Evolutionary conservation across 805 yeast genomes (phyloP), one percentile per base, ranked within the genome.

Genomic region (Tetrapisispora pingtungensis): DNA sequence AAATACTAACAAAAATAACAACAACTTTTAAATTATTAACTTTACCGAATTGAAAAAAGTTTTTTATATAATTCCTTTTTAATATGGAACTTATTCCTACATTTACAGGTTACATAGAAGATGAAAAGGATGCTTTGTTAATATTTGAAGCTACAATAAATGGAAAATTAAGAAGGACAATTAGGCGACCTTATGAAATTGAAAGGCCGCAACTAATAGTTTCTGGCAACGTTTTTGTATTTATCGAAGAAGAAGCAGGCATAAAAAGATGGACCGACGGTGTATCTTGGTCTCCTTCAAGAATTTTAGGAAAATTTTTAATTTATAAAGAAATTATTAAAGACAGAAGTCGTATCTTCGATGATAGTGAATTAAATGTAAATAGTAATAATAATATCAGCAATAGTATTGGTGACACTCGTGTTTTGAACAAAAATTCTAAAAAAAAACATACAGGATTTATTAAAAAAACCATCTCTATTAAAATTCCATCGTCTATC

Each of bases 191-290:
- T 0, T 83, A 78, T 48, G 95, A 85, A 53, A 67, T 77, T 17
- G 96, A 88, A 61, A 69, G 95, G 14, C 55, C 71, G 1, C 61
- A 65, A 2, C 67, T 86, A 40, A 86, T 89, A 28, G 68, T 71
- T 43, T 78, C 86, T 14, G 96, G 96, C 0, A 77, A 78, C 51
- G 78, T 87, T 1, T 88, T 88, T 62, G 85, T 89, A 1, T 88
- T 88, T 56, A 75, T 82, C 38, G 96, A 89, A 62, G 85, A 82
- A 52, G 67, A 73, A 10, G 77, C 88, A 0, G 87, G 89, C 1
- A 87, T 89, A 47, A 84, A 84, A 59, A 70, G 97, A 46, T 89
- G 97, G 97, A 89, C 97, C 1, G 97, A 89, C 55, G 95, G 96
- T 13, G 75, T 85, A 10, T 71, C 87, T 13, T 89, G 97, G 97